Conservation (phyloP, 2,329 filamentous ascomycete species). For the Cladosporium colombiae region DNA sequence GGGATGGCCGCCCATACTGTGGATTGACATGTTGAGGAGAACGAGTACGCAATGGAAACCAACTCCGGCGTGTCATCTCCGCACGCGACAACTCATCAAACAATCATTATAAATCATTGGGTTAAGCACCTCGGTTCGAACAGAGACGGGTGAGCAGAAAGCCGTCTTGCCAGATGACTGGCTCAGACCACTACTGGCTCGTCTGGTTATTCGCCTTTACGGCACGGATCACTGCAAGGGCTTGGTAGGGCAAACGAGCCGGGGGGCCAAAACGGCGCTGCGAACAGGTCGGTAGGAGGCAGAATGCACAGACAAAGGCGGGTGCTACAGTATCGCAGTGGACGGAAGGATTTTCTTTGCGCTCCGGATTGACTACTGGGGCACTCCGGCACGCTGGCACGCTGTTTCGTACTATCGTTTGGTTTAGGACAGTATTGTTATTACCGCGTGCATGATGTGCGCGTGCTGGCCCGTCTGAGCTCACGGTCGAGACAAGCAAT, state of each 20-base stretch:
- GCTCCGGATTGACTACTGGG: conserved; percentile 3
- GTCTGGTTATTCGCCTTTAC: not conserved
- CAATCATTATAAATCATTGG: not conserved
- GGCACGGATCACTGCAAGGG: conserved; percentile 7
- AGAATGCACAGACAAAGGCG: conserved; percentile 6
- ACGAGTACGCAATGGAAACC: not conserved
- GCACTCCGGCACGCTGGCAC: not conserved
- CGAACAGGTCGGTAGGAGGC: not conserved
- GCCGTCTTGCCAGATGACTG: conserved; percentile 13
- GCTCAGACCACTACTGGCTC: not conserved
- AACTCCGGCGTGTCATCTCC: not conserved
- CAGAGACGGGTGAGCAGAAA: conserved; percentile 9
- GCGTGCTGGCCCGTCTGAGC: not conserved
- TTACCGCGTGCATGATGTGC: not conserved
- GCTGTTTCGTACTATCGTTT: conserved; percentile 9
- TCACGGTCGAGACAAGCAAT: conserved; percentile 19
- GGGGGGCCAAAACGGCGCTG: not conserved
- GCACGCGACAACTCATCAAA: conserved; percentile 1
- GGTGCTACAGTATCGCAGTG: not conserved
- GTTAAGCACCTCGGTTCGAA: conserved; percentile 1
- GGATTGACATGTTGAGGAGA: not conserved
- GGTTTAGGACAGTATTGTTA: not conserved
- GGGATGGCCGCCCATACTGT: not conserved
- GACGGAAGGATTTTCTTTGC: conserved; percentile 13
- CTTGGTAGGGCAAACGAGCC: not conserved